A percentile compares a stretch with the other conserved stretches of the same genome.
phyloP scores from a whole-genome alignment of 139 green algal species.

The Asterochloris erici region DNA sequence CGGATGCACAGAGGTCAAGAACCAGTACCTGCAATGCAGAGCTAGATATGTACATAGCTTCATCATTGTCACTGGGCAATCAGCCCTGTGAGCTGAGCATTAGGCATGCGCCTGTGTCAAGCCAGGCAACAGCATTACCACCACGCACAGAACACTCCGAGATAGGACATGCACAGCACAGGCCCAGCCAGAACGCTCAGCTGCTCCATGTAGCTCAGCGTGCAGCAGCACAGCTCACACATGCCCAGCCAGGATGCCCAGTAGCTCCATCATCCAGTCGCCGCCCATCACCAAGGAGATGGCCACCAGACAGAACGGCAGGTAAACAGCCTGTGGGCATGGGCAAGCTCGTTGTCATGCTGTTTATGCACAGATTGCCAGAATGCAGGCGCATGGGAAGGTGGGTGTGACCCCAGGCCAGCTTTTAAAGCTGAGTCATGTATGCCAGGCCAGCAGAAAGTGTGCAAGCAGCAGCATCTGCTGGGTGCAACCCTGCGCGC shows the following conservation, averaged over 20 bases:
- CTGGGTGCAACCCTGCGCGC: no score
- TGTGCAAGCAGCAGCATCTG: no score
- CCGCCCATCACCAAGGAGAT: conserved; percentile 46
- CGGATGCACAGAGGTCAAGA: conserved; percentile 44
- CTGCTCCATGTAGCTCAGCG: background rate
- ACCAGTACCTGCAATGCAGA: conserved; percentile 36
- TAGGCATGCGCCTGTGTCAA: background rate
- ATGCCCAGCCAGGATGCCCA: conserved; percentile 59
- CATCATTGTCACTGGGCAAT: no score
- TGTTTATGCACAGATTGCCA: no score
- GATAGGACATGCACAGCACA: no score
- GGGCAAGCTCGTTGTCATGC: background rate
- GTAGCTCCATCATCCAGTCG: conserved; percentile 28
- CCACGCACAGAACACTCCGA: no score
- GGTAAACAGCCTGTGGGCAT: conserved; percentile 42
- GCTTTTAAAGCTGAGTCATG: no score
- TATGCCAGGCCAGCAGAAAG: no score
- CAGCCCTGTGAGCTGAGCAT: background rate
- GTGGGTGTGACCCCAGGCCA: no score
- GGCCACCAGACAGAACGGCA: conserved; percentile 57
- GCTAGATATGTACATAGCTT: background rate
- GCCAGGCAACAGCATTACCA: background rate
- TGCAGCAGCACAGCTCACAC: conserved; percentile 24
- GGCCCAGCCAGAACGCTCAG: background rate
- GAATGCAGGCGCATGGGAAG: no score